Base-by-base conservation (phyloP, 2,329 filamentous ascomycete species). In the Teratosphaeria zuluensis region DNA sequence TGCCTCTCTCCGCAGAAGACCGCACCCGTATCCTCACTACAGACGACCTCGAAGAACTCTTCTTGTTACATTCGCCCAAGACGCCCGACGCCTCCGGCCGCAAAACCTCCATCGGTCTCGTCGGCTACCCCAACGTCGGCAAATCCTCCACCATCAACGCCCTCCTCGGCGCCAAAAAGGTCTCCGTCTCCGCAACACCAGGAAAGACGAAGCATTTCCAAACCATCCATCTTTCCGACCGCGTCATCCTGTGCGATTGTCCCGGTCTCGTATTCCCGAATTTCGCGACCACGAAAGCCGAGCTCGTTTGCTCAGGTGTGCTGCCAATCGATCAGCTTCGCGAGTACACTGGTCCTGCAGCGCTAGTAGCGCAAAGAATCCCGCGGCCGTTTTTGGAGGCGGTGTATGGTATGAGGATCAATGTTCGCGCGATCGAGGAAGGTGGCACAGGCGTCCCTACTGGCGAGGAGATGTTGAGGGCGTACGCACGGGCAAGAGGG, bases 121-220 rank as follows among this genome's bases (percentile, higher is more conserved):
- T 99, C 42, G 94, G 94, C 60, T 99, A 99, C 75, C 94, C 94
- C 69, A 99, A 99, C 77, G 94, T 99, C 63, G 94, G 94, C 76
- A 99, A 99, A 77, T 99, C 95, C 1, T 96, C 92, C 54, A 99
- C 94, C 16, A 99, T 99, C 81, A 99, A 99, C 77, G 92, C 94
- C 51, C 83, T 99, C n/a, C 92, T 97, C 59, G 95, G 95, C 55
- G 87, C 94, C 58, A 99, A 97, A 79, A 99, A 97, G 77, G 94
- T 99, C 5, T 97, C 92, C 0, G 95, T 99, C 46, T 99, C 94
- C 16, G 88, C 92, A 14, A 99, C 94, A 1, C 94, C 94, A 3
- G 94, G 94, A 72, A 99, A 99, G 78, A 99, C 94, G 14, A 99
- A 99, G 78, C 94, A 99, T 70, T 99, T 99, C 78, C 94, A 99